Base-by-base conservation (phyloP, 306 rosid species). In the Corylus heterophylla region DNA sequence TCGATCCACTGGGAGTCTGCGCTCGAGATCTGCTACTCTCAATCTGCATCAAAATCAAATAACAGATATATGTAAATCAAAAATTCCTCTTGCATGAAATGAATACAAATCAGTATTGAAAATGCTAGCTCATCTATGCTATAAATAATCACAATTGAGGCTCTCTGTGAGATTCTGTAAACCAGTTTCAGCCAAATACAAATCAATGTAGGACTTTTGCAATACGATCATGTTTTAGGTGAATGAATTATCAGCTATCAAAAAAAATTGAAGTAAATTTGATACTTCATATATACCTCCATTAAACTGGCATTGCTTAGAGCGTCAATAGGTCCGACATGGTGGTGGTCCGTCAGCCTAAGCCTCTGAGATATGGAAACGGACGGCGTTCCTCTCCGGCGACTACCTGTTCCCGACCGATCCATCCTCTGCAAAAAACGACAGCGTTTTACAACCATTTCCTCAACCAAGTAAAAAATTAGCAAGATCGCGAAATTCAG, bases 331-430 rank as follows among this genome's bases (percentile, higher is more conserved):
- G 89, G 87, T 11, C 93, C 97, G 39, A 79, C 77, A 75, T 79
- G 90, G 63, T 89, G 89, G 63, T 88, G 91, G 22, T 93, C 96
- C 13, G 84, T 47, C 59, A 89, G 77, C 84, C 92, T 89, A 68
- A 75, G 85, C 84, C 82, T 88, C 82, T 93, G 97, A 73, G 96
- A 90, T 79, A 86, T 61, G 6, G 96, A 90, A 80, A 85, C 56
- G 4, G 96, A 86, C 0, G 97, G 83, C 9, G 97, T 88, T 87
- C 92, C 85, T 78, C 91, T 88, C 70, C 88, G 89, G 52, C 89
- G 91, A 81, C 94, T 96, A 20, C 93, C 97, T 2, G 92, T 90
- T 81, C 94, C 99, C 27, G 96, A 93, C 81, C 96, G 94, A 85
- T 93, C 98, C 91, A 87, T 87, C 79, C 97, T 90, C 99, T 96